Percentiles rank a stretch among this genome's conserved stretches.
phyloP scores from a whole-genome alignment of 1,284 basidiomycete species.

The Apiotrichum mycotoxinovorans region DNA sequence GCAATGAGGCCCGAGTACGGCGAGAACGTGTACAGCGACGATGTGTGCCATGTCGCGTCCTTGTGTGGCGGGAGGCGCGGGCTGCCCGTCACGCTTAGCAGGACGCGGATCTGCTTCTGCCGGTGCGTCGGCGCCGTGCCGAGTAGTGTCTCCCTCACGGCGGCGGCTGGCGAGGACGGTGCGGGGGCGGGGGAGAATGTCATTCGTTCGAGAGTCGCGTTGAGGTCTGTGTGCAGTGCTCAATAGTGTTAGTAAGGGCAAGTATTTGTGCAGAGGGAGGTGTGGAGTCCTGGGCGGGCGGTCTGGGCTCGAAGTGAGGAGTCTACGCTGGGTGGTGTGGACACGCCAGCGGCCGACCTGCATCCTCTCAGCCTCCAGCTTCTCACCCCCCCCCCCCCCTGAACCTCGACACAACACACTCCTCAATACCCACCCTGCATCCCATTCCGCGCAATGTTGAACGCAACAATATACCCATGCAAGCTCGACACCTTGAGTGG shows the following conservation, averaged over 20 bases:
- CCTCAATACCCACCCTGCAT: slow-evolving; percentile 46
- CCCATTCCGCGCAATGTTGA: slow-evolving; percentile 44
- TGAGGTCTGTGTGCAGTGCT: slow-evolving; percentile 47
- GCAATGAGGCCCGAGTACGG: slow-evolving; percentile 47
- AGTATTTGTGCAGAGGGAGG: no score
- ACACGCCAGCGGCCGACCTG: no score
- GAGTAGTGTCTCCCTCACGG: slow-evolving; percentile 21
- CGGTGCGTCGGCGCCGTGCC: slow-evolving; percentile 19
- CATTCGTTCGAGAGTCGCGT: slow-evolving; percentile 40
- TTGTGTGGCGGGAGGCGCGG: slow-evolving; percentile 44
- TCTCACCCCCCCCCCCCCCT: no score
- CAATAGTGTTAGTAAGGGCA: background rate
- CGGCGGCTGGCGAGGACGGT: slow-evolving; percentile 6
- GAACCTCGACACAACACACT: no score
- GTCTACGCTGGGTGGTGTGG: no score
- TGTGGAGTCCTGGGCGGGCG: no score
- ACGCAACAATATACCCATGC: slow-evolving; percentile 42
- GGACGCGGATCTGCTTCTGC: slow-evolving; percentile 43
- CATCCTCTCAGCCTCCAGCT: no score
- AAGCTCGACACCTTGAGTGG: slow-evolving; percentile 46
- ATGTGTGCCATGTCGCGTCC: slow-evolving; percentile 45
- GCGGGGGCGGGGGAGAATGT: slow-evolving; percentile 35
- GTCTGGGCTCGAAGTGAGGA: no score
- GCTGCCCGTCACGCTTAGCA: slow-evolving; percentile 37
- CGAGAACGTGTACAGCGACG: slow-evolving; percentile 50